Conservation (phyloP, 805 yeast genomes). For the Metschnikowia noctiluminum region DNA sequence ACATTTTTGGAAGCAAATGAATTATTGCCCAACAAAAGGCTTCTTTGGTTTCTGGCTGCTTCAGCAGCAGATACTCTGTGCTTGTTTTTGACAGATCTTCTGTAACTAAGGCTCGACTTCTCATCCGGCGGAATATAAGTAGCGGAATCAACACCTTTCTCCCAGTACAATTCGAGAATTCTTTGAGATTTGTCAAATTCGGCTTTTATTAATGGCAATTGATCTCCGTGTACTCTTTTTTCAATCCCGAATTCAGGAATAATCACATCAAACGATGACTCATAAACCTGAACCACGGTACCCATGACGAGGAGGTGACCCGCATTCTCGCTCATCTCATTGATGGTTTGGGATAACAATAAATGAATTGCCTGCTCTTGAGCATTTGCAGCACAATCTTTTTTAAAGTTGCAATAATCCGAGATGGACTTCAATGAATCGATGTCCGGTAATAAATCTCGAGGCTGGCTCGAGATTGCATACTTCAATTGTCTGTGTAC, state of each 20-base stretch:
- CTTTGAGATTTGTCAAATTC: constrained; percentile 75
- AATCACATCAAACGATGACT: constrained; percentile 90
- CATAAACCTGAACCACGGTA: constrained; percentile 87
- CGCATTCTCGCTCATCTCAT: constrained; percentile 63
- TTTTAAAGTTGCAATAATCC: constrained; percentile 92
- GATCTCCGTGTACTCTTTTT: constrained; percentile 96
- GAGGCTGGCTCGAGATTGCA: constrained; percentile 44
- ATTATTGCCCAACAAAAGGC: constrained; percentile 28
- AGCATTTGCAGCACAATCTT: constrained; percentile 88
- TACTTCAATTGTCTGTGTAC: constrained; percentile 89
- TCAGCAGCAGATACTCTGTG: constrained; percentile 67
- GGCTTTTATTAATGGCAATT: constrained; percentile 86
- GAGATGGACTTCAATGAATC: constrained; percentile 77
- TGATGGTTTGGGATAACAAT: constrained; percentile 76
- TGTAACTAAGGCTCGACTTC: constrained; percentile 67
- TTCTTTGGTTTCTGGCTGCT: constrained; percentile 60
- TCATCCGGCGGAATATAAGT: constrained; percentile 91
- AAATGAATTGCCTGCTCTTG: constrained; percentile 94
- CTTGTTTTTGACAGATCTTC: constrained; percentile 75
- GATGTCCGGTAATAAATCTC: constrained; percentile 41
- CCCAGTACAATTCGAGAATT: constrained; percentile 85
- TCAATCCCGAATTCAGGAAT: constrained; percentile 93
- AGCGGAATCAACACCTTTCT: constrained; percentile 86
- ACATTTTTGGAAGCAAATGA: constrained; percentile 40
- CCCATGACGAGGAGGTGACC: constrained; percentile 86